Conservation (phyloP, 2,329 filamentous ascomycete genomes). For the Tolypocladium capitatum region DNA sequence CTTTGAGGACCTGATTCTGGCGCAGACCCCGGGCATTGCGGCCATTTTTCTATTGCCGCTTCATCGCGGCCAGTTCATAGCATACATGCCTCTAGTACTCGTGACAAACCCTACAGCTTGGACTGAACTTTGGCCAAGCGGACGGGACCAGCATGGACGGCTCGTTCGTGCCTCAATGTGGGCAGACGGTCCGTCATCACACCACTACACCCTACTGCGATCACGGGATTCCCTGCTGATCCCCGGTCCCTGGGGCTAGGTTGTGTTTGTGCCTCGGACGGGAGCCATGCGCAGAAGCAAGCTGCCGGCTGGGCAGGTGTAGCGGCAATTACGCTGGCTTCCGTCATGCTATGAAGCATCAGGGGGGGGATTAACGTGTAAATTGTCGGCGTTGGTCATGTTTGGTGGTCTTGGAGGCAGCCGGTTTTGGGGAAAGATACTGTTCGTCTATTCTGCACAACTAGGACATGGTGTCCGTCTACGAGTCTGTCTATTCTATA, state of each 20-base stretch:
- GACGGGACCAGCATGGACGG: background rate
- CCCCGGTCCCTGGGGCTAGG: background rate
- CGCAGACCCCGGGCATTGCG: background rate
- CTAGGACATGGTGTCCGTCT: background rate
- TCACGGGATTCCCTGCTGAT: background rate
- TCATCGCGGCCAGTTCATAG: background rate
- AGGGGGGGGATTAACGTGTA: background rate
- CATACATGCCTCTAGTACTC: background rate
- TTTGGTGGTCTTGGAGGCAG: background rate
- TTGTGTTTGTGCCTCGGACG: background rate
- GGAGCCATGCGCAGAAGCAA: background rate
- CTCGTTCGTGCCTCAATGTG: background rate
- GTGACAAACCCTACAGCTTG: background rate
- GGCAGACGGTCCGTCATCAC: background rate
- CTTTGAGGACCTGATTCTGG: slow-evolving; percentile 1
- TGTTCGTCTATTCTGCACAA: background rate
- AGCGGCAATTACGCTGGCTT: background rate
- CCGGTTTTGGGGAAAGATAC: background rate
- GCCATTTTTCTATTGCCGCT: background rate
- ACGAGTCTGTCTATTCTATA: background rate
- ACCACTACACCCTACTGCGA: background rate
- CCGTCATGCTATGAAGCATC: background rate
- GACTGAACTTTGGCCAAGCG: background rate
- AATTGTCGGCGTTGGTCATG: background rate
- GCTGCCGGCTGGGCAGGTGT: background rate